Percentiles rank a stretch among this genome's conserved stretches.
These are phyloP conservation scores for Polyporus arcularius DNA, from an alignment of 768 basidiomycete species.

Conservation along the genomic window DNA sequence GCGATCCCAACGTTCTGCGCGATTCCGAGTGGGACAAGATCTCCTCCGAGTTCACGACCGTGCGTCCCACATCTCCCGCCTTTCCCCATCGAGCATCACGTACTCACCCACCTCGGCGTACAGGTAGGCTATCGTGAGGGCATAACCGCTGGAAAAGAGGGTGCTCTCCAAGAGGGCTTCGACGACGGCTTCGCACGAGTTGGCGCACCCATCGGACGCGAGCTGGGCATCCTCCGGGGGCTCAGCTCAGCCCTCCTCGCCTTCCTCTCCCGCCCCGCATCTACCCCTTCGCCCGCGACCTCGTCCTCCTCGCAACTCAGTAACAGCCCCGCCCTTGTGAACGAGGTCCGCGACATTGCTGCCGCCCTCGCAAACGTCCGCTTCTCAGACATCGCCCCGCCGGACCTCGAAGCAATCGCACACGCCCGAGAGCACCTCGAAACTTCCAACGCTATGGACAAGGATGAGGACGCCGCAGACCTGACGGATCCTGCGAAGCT, in stretches of 20 bases:
- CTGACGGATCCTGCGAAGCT: slow-evolving; percentile 11
- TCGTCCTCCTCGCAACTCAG: not conserved
- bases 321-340: slow-evolving; percentile 26
- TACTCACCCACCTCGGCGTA: not conserved
- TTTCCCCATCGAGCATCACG: too few species aligned
- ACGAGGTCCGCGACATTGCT: slow-evolving; percentile 56
- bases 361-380: slow-evolving; percentile 57
- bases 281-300: not conserved
- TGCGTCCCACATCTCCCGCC: slow-evolving; percentile 30
- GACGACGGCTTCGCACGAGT: slow-evolving; percentile 77
- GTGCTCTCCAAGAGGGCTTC: slow-evolving; percentile 86
- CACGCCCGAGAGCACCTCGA: slow-evolving; percentile 73
- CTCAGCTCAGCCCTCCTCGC: slow-evolving; percentile 61
- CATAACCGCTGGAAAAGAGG: slow-evolving; percentile 89
- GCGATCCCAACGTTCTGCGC: slow-evolving; percentile 36
- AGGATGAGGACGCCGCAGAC: slow-evolving; percentile 23
- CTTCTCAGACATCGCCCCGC: slow-evolving; percentile 72
- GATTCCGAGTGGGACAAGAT: slow-evolving; percentile 71
- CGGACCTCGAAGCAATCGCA: slow-evolving; percentile 74
- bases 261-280: slow-evolving; percentile 46
- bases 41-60: slow-evolving; percentile 71
- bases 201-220: slow-evolving; percentile 74
- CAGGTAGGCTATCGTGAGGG: slow-evolving; percentile 97
- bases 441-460: slow-evolving; percentile 33
- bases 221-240: slow-evolving; percentile 80